A percentile compares a stretch with the other conserved stretches of the same genome.
Conservation (phyloP, 129 eudicot genomes). For the Calendula officinalis region DNA sequence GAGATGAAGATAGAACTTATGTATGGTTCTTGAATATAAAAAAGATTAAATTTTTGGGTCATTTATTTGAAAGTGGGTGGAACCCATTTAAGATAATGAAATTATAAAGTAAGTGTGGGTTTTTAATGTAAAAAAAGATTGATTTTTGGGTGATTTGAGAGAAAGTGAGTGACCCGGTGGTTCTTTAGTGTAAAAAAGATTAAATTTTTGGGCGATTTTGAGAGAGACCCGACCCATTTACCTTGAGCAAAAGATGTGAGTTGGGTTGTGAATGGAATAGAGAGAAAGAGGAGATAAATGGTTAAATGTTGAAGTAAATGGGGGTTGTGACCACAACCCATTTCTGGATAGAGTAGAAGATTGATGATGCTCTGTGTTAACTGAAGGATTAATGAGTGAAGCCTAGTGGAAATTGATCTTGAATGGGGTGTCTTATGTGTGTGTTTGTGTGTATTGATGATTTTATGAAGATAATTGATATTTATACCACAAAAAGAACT, state of each 20-base stretch:
- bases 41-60: neutral
- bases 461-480: too few species aligned
- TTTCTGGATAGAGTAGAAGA: constrained; percentile 35
- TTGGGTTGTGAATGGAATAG: constrained; percentile 20
- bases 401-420: constrained; percentile 19
- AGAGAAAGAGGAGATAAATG: constrained; percentile 48
- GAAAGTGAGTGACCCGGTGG: too few species aligned
- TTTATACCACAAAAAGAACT: too few species aligned
- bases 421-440: constrained; percentile 20
- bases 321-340: constrained; percentile 48
- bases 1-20: neutral
- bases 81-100: too few species aligned
- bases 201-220: too few species aligned
- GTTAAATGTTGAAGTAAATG: constrained; percentile 26
- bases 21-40: neutral
- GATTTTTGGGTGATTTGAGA: too few species aligned
- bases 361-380: constrained; percentile 27
- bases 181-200: too few species aligned
- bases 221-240: constrained; percentile 15
- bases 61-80: too few species aligned
- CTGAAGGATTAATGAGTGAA: constrained; percentile 34
- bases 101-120: too few species aligned
- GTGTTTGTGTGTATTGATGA: constrained; percentile 19
- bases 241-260: constrained; percentile 48
- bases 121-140: too few species aligned